Conservation (phyloP, 805 yeast genomes). For the Candida coleopterorum region DNA sequence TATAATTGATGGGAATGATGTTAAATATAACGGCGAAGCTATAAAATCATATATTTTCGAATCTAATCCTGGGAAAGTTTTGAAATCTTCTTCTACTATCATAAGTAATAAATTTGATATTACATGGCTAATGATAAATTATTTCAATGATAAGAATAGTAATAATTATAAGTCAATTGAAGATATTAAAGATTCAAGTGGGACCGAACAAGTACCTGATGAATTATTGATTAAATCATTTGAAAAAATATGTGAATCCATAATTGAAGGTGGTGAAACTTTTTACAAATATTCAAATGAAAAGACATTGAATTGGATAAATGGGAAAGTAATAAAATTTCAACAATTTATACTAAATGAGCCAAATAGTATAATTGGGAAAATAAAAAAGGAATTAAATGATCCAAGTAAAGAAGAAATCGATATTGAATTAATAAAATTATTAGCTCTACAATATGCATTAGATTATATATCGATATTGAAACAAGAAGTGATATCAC, state of each 20-base stretch:
- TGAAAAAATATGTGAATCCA: slow-evolving; percentile 22
- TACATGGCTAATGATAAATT: slow-evolving; percentile 34
- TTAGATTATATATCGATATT: slow-evolving; percentile 38
- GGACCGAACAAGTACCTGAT: slow-evolving; percentile 22
- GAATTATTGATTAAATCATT: slow-evolving; percentile 20
- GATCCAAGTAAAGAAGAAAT: slow-evolving; percentile 9
- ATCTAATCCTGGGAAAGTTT: slow-evolving; percentile 26
- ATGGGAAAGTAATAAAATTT: slow-evolving; percentile 30
- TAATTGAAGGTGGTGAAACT: slow-evolving; percentile 28
- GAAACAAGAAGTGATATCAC: slow-evolving; percentile 16
- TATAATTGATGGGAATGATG: slow-evolving; percentile 26
- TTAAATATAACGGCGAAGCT: slow-evolving; percentile 22
- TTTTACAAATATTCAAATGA: slow-evolving; percentile 39
- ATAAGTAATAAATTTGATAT: slow-evolving; percentile 39
- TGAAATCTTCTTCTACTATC: slow-evolving; percentile 37
- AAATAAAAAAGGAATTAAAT: slow-evolving; percentile 17
- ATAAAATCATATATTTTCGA: slow-evolving; percentile 40
- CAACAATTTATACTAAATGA: slow-evolving; percentile 9
- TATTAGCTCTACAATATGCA: slow-evolving; percentile 34
- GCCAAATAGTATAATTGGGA: slow-evolving; percentile 14
- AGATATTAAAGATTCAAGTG: slow-evolving; percentile 37
- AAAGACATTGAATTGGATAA: slow-evolving; percentile 36
- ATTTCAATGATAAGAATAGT: slow-evolving; percentile 23
- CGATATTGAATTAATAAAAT: slow-evolving; percentile 7
- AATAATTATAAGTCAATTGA: slow-evolving; percentile 33